A percentile compares a stretch with the other conserved stretches of the same genome.
Conservation (phyloP, 164 flowering plant species). For the Vitis vinifera region ASM3070453v1 NC_081822.1:11806501-11807000, state of each 20-base stretch:
- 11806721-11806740: constrained; percentile 11
- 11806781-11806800: constrained; percentile 9
- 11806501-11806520: not conserved
- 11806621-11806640: too few relatives aligned
- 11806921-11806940: too few relatives aligned
- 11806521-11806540: not conserved
- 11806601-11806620: too few relatives aligned
- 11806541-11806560: too few relatives aligned
- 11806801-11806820: constrained; percentile 16
- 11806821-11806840: constrained; percentile 8
- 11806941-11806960: too few relatives aligned
- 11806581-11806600: too few relatives aligned
- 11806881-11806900: not conserved
- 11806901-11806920: too few relatives aligned
- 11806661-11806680: not conserved
- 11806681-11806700: not conserved
- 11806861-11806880: not conserved
- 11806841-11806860: not conserved
- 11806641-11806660: too few relatives aligned
- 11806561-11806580: too few relatives aligned
- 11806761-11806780: not conserved
- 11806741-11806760: constrained; percentile 23
- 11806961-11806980: not conserved
- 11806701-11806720: constrained; percentile 2
- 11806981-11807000: not conserved